phyloP scores from a whole-genome alignment of 345 rosid genomes.

The Brassica juncea region DNA sequence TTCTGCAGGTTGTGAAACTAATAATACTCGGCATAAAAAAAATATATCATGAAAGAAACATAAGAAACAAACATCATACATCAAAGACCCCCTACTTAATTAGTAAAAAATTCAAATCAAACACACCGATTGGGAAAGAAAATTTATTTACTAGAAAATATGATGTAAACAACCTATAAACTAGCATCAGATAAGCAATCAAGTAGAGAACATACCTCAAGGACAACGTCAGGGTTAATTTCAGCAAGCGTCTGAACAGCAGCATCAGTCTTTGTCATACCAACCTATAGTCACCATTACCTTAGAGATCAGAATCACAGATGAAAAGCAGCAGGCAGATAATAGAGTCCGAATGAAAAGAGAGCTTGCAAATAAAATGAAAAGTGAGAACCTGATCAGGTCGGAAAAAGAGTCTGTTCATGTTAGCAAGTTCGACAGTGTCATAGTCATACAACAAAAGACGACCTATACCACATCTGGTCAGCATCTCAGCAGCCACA shows the following conservation, averaged over 20 bases:
- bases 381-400: conserved; percentile 97
- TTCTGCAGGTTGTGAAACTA: not conserved
- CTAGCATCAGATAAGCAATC: conserved; percentile 18
- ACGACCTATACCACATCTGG: conserved; percentile 96
- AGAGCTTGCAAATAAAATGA: too few relatives aligned
- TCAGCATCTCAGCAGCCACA: conserved; percentile 99
- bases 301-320: too few relatives aligned
- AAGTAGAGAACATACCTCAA: conserved; percentile 54
- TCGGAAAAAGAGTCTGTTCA: conserved; percentile 93
- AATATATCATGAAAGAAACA: not conserved
- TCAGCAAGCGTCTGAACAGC: conserved; percentile 96
- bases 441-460: conserved; percentile 96
- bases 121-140: not conserved
- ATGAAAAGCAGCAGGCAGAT: too few relatives aligned
- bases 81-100: conserved; percentile 1
- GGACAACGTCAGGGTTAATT: conserved; percentile 90
- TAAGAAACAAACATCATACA: not conserved
- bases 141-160: too few relatives aligned
- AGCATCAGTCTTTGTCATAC: conserved; percentile 99
- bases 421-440: conserved; percentile 93
- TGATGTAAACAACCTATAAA: not conserved
- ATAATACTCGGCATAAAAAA: not conserved
- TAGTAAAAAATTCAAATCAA: not conserved
- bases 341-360: too few relatives aligned
- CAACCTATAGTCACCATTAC: conserved; percentile 57